Evolutionary conservation across 2,329 filamentous ascomycete species (phyloP), one percentile per base, ranked within the genome.

Genomic region (Iodosphaeria phyllophila): DNA sequence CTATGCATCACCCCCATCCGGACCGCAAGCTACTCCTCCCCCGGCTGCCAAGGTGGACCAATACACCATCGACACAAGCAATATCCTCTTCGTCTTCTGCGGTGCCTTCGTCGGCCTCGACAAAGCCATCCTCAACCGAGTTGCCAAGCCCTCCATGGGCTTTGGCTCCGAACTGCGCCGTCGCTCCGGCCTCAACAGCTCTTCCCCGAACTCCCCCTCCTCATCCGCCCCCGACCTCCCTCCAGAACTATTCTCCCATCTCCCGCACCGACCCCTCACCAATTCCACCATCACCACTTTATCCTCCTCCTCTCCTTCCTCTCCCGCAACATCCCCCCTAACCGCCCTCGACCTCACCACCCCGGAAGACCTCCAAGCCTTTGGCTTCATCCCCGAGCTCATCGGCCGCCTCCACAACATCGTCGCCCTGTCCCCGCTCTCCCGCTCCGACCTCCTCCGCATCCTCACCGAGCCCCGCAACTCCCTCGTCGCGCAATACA

Each of bases 1-100:
- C 18, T 52, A 58, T 5, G 50, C 55, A 1, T 51, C 57, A 3
- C 49, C 58, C 13, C 38, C 34, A 6, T 46, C 42, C 1, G 44
- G 43, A 4, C 49, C 58, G 0, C 58, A 62, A 31, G 39, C 52
- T 2, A 39, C 48, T 4, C 58, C 60, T 0, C 53, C 43, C 6
- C 22, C 59, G 0, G 40, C 53, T 1, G 54, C 55, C 16, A 68
- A 66, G 36, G 55, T 62, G 6, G 65, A 71, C 26, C 68, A 73
- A 40, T 74, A 66, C 42, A 72, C 79, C 28, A 74, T 93, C 29
- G 77, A 89, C 39, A 98, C 89, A 0, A 84, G 83, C 35, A 93
- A 95, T 39, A 95, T 98, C 30, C 64, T 98, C 15, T 98, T 98
- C 51, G 83, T 98, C 20, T 92, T 89, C 46, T 91, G 84, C 8